Evolutionary conservation across 495 filamentous ascomycete genomes (phyloP).

Genomic region (Bombardia bombarda): DNA sequence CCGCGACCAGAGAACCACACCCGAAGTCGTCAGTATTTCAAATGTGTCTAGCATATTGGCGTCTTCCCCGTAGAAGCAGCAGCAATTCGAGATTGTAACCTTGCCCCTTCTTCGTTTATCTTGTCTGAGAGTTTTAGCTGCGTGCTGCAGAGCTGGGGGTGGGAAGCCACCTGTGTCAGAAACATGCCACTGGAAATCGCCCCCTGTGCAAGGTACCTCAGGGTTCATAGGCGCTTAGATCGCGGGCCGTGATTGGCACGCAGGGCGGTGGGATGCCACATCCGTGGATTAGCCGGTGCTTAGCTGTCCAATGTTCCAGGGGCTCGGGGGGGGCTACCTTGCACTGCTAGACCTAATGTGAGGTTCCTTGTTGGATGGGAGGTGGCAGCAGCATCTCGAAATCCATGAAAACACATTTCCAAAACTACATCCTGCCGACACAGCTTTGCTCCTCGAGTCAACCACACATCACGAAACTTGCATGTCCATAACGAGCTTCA

Average conservation of each 20-base stretch:
- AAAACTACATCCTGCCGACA: constrained; percentile 2
- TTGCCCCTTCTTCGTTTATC: too few relatives aligned
- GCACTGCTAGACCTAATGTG: too few relatives aligned
- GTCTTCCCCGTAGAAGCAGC: too few relatives aligned
- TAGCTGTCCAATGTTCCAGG: too few relatives aligned
- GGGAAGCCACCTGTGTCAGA: too few relatives aligned
- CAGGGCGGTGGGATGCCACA: not conserved
- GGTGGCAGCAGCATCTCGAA: constrained; percentile 21
- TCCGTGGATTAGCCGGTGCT: constrained; percentile 17
- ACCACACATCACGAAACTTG: constrained; percentile 1
- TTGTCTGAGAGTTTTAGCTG: too few relatives aligned
- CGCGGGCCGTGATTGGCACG: constrained; percentile 7
- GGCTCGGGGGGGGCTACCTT: too few relatives aligned
- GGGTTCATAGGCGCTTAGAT: too few relatives aligned
- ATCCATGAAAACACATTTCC: constrained; percentile 33
- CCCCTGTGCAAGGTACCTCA: too few relatives aligned
- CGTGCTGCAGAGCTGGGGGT: too few relatives aligned
- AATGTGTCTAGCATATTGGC: constrained; percentile 82
- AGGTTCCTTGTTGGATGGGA: not conserved
- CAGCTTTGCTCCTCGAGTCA: not conserved
- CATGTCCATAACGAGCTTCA: not conserved
- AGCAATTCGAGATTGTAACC: too few relatives aligned
- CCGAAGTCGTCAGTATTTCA: constrained; percentile 91
- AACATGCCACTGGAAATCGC: too few relatives aligned
- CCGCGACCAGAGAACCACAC: constrained; percentile 93